Evolutionary conservation across 768 basidiomycete genomes (phyloP).

Genomic region (Termitomyces heimii): DNA sequence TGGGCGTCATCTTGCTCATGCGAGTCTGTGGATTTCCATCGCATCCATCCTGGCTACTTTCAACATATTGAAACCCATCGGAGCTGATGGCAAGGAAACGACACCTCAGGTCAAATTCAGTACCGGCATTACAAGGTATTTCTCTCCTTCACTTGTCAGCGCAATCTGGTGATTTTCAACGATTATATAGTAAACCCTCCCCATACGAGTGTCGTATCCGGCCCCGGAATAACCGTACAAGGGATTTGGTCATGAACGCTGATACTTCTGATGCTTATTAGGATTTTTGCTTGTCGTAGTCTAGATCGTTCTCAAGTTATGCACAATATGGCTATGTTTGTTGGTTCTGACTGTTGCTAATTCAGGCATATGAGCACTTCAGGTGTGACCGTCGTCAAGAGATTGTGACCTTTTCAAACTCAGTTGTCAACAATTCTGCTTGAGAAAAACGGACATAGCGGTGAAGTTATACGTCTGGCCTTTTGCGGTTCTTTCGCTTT

Average conservation of each 20-base stretch:
- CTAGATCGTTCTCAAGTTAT: background rate
- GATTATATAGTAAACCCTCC: background rate
- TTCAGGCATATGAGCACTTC: background rate
- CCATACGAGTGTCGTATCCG: background rate
- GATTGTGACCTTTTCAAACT: background rate
- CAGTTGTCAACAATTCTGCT: too few relatives aligned
- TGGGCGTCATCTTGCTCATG: background rate
- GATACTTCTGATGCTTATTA: background rate
- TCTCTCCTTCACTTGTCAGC: background rate
- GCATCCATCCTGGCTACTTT: background rate
- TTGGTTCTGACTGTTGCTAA: background rate
- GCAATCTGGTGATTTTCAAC: background rate
- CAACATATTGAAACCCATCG: background rate
- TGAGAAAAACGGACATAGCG: too few relatives aligned
- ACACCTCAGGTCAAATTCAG: background rate
- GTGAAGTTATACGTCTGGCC: background rate
- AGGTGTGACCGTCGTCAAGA: background rate
- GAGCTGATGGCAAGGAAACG: background rate
- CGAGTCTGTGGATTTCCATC: background rate
- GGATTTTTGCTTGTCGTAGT: background rate
- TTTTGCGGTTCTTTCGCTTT: background rate
- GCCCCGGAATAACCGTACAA: background rate
- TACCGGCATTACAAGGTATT: background rate
- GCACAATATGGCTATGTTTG: background rate
- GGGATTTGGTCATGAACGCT: background rate